Base-by-base conservation (phyloP, 1,284 basidiomycete genomes). In the Ceratobasidium papillatum region DNA sequence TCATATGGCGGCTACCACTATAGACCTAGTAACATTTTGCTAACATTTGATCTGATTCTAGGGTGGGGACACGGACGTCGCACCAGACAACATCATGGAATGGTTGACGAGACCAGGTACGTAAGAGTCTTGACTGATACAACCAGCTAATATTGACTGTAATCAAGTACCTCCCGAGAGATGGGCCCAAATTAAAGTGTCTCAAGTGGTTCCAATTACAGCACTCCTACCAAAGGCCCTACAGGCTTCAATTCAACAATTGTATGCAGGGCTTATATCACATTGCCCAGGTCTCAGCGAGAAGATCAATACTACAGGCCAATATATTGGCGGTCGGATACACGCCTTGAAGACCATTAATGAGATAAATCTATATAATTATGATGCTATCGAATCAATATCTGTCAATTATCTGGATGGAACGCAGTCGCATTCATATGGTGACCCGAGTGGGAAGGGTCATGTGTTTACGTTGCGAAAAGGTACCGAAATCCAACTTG, bases 121-220 rank as follows among this genome's bases (percentile, higher is more conserved):
- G 36, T 49, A n/a, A n/a, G n/a, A n/a, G n/a, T 27, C 22, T 1
- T 7, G 25, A 19, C 27, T 19, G 19, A 47, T 34, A 32, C 1
- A 17, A 11, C 4, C 17, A 11, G 22, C 25, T 22, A 12, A 14
- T 49, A n/a, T 30, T 8, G 22, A 47, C 11, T 12, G 22, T 45
- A 30, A 4, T 4, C 19, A 41, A 69, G 66, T 43, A 38, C 22
- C 25, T 19, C 38, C 52, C 17, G n/a, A 56, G 19, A 32, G n/a
- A 12, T 69, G 66, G 66, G 38, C 22, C 3, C 34, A 27, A 45
- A 43, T 69, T 22, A 45, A 41, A n/a, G 38, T 69, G 11, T 56
- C 38, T 3, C 27, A 45, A 56, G 66, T 58, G 4, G 52, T 32
- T n/a, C 69, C 58, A 27, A 30, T 54, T 4, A 73, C 58, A 3